Evolutionary conservation across 495 filamentous ascomycete species (phyloP), one percentile per base, ranked within the genome.

Genomic region (Penicillium subrubescens): DNA sequence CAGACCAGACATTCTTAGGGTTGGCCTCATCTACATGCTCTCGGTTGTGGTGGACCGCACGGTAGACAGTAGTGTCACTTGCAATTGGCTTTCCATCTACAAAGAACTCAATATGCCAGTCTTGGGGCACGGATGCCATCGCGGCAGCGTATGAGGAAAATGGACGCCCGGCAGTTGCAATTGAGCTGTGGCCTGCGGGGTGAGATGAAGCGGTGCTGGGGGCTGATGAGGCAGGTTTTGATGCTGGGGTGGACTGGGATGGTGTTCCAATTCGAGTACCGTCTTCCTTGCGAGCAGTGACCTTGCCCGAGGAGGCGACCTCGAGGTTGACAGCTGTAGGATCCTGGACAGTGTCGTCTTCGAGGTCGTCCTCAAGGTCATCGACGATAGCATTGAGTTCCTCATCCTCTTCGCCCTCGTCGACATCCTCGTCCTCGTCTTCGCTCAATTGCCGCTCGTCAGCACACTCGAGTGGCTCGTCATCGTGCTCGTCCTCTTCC

Each of bases 41-140:
- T 25, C 87, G 82, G 48, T 87, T 89, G 73, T 87, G 89, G 67
- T 97, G 92, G 17, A 98, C 91, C 52, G 94, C 96, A 48, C 94
- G 90, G 72, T 98, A 99, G 63, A 99, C 94, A 0, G 96, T 99
- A 4, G 92, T 98, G 66, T 97, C 94, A 67, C 92, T 94, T 1
- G 91, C 82, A 67, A 97, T 89, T 0, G 90, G 85, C 70, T 93
- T 89, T 52, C 87, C 92, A 64, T 93, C 89, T 60, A 97, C 88
- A 66, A 87, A 96, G 76, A 99, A 99, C 70, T 98, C 92, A 46
- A 99, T 91, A 69, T 99, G 95, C 96, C 96, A 99, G 71, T 98
- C 95, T 63, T 93, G 90, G n/a, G 93, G 92, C 5, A 86, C 66
- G 1, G 81, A 79, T 8, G 79, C 79, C 67, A 95, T 86, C 6